These are phyloP conservation scores for Aspergillus fructus DNA, from an alignment of 2,329 filamentous ascomycete genomes.

Conservation along the genomic window DNA sequence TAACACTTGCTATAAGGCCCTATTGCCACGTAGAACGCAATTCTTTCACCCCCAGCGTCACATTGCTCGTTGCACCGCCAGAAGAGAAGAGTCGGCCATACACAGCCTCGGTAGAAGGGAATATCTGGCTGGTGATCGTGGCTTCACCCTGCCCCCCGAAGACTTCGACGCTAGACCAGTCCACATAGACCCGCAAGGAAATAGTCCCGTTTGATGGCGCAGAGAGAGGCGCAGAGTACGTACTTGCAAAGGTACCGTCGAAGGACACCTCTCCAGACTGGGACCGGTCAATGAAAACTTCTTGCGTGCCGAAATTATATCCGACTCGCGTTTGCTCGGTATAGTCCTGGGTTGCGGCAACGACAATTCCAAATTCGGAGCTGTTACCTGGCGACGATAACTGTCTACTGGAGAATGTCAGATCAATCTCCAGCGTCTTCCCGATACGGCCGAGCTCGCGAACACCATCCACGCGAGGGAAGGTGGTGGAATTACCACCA, in stretches of 20 bases:
- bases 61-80: too few species aligned
- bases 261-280: constrained; percentile 22
- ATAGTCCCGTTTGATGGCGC: constrained; percentile 13
- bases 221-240: constrained; percentile 13
- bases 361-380: constrained; percentile 19
- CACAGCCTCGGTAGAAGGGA: constrained; percentile 11
- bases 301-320: constrained; percentile 24
- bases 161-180: constrained; percentile 30
- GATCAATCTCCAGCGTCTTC: background rate
- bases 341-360: constrained; percentile 16
- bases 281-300: constrained; percentile 25
- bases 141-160: constrained; percentile 25
- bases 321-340: constrained; percentile 24
- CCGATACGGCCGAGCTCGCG: background rate
- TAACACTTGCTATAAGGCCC: too few species aligned
- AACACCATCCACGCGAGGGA: too few species aligned
- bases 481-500: too few species aligned
- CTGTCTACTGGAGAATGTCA: background rate
- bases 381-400: accelerated
- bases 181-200: constrained; percentile 21
- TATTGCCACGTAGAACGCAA: too few species aligned
- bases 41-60: too few species aligned
- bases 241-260: constrained; percentile 20
- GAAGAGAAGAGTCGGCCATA: too few species aligned
- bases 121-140: constrained; percentile 27